phyloP scores from a whole-genome alignment of 140 eudicot genomes.

The Oenanthe javanica region DNA sequence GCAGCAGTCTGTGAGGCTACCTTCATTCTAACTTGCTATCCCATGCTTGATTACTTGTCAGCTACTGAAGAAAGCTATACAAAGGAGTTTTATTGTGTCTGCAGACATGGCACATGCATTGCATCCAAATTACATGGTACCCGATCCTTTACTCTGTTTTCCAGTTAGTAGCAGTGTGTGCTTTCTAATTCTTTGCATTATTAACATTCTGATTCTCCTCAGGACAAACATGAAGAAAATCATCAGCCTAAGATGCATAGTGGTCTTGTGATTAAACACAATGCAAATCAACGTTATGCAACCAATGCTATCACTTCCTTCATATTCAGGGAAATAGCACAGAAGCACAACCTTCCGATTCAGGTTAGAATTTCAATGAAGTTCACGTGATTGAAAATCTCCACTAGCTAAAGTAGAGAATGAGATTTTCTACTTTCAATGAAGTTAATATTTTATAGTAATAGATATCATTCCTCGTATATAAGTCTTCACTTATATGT shows the following conservation, averaged over 20 bases:
- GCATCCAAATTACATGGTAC: slow-evolving; percentile 93
- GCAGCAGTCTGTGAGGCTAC: background rate
- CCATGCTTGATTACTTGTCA: slow-evolving; percentile 19
- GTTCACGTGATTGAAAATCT: background rate
- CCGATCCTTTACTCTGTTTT: background rate
- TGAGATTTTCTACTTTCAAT: background rate
- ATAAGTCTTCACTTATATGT: background rate
- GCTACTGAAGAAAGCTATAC: slow-evolving; percentile 66
- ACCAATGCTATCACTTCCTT: slow-evolving; percentile 92
- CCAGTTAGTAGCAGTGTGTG: background rate
- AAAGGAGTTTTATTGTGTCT: slow-evolving; percentile 80
- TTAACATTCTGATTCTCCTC: slow-evolving; percentile 2
- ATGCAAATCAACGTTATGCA: slow-evolving; percentile 95
- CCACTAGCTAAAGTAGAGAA: background rate
- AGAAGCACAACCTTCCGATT: slow-evolving; percentile 73
- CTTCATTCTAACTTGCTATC: slow-evolving; percentile 12
- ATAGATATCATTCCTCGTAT: background rate
- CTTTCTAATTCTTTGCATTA: background rate
- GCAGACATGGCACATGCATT: slow-evolving; percentile 99
- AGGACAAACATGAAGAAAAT: slow-evolving; percentile 97
- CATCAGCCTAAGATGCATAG: slow-evolving; percentile 95
- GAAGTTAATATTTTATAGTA: background rate
- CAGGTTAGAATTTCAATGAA: slow-evolving; percentile 43
- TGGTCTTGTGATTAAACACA: slow-evolving; percentile 87
- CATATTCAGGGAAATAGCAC: slow-evolving; percentile 79